Evolutionary conservation across 257 asterid species (phyloP), one percentile per base, ranked within the genome.

Genomic region (Catharanthus roseus): DNA sequence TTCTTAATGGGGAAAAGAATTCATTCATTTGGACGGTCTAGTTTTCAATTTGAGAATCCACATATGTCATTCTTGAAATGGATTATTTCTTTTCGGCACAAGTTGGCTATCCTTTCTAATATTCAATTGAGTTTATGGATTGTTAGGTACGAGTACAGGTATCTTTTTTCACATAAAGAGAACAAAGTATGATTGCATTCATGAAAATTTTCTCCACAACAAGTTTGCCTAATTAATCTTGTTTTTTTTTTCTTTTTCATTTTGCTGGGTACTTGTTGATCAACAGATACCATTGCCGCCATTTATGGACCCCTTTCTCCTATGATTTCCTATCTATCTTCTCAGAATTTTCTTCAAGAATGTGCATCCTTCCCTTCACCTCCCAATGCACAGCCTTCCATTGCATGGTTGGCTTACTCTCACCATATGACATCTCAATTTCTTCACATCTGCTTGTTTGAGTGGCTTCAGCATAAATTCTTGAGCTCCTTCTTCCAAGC

Each of bases 391-490:
- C 47, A 67, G 74, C 74, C 69, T 47, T 60, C 77, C 74, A 57
- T 54, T 74, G 75, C 78, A 63, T 34, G 75, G 60, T 53, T 74
- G 63, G 67, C 49, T 77, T 54, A 78, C 38, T 42, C 74, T 71
- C 49, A 23, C 70, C 68, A 81, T 68, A 18, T 74, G 72, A 36
- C 80, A 72, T 68, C 77, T 76, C 80, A 78, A 75, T 68, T 75
- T 83, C 76, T 67, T 76, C 42, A 80, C 75, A 71, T 82, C 85
- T 47, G 82, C 78, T 76, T 73, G 85, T 62, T 80, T 78, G 54
- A 80, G 75, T 58, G 84, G 89, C 77, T 85, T 82, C 39, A 80
- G 67, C 68, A 77, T 56, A 71, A 82, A 77, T 39, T 79, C 80
- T 76, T 77, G 77, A 24, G 85, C 84, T 47, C 85, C 83, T 71